Evolutionary conservation across 1,139 yeast species (phyloP).

Genomic region (Blastobotrys indianensis): DNA sequence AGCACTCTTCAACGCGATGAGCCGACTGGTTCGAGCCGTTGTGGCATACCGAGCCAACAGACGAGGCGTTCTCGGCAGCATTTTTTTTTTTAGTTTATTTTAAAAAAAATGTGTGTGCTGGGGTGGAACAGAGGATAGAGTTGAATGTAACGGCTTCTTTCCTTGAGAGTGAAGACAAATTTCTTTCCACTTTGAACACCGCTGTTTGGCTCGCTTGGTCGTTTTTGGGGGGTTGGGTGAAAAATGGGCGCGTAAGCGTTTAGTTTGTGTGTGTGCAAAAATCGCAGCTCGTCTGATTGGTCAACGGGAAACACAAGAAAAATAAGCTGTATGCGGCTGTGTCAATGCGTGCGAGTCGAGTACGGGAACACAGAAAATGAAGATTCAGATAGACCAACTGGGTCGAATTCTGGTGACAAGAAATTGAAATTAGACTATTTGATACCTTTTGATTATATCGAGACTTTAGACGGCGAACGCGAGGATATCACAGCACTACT

Average conservation of each 20-base stretch:
- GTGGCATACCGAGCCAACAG: constrained; percentile 13
- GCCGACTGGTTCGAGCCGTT: constrained; percentile 13
- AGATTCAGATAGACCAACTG: too few relatives aligned
- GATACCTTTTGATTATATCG: too few relatives aligned
- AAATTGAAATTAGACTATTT: too few relatives aligned
- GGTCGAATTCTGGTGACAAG: too few relatives aligned
- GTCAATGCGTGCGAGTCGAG: too few relatives aligned
- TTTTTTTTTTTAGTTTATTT: constrained; percentile 2
- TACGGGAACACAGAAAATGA: too few relatives aligned
- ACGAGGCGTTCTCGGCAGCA: constrained; percentile 17
- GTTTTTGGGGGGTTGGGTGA: not conserved
- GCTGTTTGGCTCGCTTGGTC: not conserved
- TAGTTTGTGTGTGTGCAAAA: not conserved
- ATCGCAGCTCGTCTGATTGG: constrained; percentile 2
- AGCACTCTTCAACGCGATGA: not conserved
- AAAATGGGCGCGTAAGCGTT: not conserved
- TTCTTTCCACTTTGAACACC: not conserved
- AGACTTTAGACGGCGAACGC: too few relatives aligned
- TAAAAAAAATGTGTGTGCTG: not conserved
- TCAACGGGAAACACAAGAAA: too few relatives aligned
- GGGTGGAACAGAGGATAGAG: not conserved
- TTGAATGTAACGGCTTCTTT: not conserved
- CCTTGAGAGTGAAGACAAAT: not conserved
- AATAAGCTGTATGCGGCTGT: too few relatives aligned
- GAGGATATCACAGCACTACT: too few relatives aligned